These are phyloP conservation scores for Globisporangium radiosum DNA, from an alignment of 352 stramenopile species.

Conservation along the genomic window DNA sequence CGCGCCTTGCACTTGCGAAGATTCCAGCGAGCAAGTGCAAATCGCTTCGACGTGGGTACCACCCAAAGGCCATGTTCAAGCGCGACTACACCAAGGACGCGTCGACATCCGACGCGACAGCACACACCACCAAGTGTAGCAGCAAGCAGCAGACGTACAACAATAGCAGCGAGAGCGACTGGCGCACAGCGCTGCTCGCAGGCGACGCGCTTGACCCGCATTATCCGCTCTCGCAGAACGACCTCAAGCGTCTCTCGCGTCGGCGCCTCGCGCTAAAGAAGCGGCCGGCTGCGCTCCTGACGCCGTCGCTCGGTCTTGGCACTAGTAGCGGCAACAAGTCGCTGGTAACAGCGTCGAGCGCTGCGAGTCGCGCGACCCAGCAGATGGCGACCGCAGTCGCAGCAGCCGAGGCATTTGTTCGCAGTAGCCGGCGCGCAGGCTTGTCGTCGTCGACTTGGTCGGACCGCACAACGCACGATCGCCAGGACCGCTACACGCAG, in stretches of 20 bases:
- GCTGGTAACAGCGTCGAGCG: neutral
- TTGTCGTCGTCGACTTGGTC: neutral
- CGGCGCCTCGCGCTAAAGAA: slow-evolving; percentile 27
- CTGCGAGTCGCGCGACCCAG: slow-evolving; percentile 14
- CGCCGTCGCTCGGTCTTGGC: neutral
- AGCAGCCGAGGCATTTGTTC: slow-evolving; percentile 38
- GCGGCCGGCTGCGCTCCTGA: slow-evolving; percentile 4
- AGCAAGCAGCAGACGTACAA: neutral
- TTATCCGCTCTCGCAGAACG: slow-evolving; percentile 28
- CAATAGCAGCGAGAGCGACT: slow-evolving; percentile 11
- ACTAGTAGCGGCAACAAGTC: neutral
- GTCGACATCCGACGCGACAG: slow-evolving; percentile 5
- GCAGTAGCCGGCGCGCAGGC: slow-evolving; percentile 1
- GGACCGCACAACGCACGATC: neutral
- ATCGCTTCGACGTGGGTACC: slow-evolving; percentile 49
- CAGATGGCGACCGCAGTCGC: slow-evolving; percentile 24
- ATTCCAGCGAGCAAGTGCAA: slow-evolving; percentile 63
- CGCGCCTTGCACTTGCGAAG: slow-evolving; percentile 37
- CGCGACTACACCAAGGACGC: slow-evolving; percentile 47
- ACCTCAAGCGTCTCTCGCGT: slow-evolving; percentile 34
- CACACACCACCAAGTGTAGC: slow-evolving; percentile 19
- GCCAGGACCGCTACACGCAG: neutral
- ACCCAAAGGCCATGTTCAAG: slow-evolving; percentile 52
- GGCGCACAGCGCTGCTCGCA: slow-evolving; percentile 25
- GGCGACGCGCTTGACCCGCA: slow-evolving; percentile 26